A percentile compares a stretch with the other conserved stretches of the same genome.
Evolutionary conservation across 192 early-diverging fungal genomes (phyloP).

Genomic region (Umbelopsis ramanniana): DNA sequence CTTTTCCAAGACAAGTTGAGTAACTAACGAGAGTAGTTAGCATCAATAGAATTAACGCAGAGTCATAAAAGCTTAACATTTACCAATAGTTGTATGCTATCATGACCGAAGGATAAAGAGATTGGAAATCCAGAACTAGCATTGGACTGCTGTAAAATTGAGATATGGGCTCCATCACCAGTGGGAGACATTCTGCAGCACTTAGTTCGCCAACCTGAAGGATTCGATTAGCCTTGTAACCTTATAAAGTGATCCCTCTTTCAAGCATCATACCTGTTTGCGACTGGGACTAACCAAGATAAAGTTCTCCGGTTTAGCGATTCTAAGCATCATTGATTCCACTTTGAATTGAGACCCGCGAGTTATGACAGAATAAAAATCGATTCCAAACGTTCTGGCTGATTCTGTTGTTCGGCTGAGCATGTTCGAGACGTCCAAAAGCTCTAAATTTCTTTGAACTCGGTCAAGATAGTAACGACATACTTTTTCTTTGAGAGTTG

Average conservation of each 20-base stretch:
- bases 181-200: constrained; percentile 84
- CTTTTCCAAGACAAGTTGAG: constrained; percentile 85
- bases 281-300: constrained; percentile 76
- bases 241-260: background rate
- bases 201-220: constrained; percentile 66
- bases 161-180: constrained; percentile 88
- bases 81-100: constrained; percentile 95
- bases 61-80: background rate
- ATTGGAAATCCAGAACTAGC: constrained; percentile 92
- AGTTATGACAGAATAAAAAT: constrained; percentile 84
- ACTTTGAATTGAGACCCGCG: constrained; percentile 94
- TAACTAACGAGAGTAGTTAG: constrained; percentile 45
- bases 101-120: constrained; percentile 93
- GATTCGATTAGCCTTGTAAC: background rate
- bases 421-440: constrained; percentile 74
- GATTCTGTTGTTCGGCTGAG: constrained; percentile 79
- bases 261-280: constrained; percentile 50
- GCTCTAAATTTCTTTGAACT: constrained; percentile 63
- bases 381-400: constrained; percentile 90
- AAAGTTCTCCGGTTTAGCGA: constrained; percentile 80
- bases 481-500: constrained; percentile 61
- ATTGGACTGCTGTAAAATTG: constrained; percentile 84
- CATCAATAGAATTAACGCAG: background rate
- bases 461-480: constrained; percentile 72
- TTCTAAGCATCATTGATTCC: constrained; percentile 78